Conservation (phyloP, 805 yeast species). For the Starmerella floricola region DNA sequence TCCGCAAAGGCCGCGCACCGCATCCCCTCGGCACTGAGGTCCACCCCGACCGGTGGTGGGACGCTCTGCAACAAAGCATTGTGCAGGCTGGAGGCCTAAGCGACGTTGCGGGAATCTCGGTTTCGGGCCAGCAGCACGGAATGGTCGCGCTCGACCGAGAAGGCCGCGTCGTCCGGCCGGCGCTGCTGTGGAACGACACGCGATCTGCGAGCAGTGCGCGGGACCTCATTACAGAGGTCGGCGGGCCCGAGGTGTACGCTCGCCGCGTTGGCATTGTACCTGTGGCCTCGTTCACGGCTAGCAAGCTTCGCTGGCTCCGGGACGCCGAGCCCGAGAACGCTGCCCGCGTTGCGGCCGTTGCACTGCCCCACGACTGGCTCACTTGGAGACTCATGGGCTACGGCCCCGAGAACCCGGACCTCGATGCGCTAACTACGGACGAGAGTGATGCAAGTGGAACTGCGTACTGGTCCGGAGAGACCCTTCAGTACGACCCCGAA, state of each 20-base stretch:
- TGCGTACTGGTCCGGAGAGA: slow-evolving; percentile 22
- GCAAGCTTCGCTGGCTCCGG: slow-evolving; percentile 22
- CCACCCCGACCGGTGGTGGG: slow-evolving; percentile 22
- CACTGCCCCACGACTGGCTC: slow-evolving; percentile 24
- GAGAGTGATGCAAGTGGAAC: slow-evolving; percentile 24
- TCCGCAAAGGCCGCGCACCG: slow-evolving; percentile 16
- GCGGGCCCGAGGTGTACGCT: slow-evolving; percentile 22
- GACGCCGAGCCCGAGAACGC: slow-evolving; percentile 23
- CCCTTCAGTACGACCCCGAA: slow-evolving; percentile 17
- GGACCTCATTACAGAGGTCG: slow-evolving; percentile 19
- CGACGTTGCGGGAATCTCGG: slow-evolving; percentile 21
- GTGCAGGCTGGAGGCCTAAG: slow-evolving; percentile 20
- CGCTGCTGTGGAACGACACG: slow-evolving; percentile 23
- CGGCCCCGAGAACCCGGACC: slow-evolving; percentile 20
- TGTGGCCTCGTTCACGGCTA: slow-evolving; percentile 23
- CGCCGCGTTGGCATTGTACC: slow-evolving; percentile 23
- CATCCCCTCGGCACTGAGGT: slow-evolving; percentile 24
- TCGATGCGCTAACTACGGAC: slow-evolving; percentile 22
- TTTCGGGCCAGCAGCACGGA: slow-evolving; percentile 25
- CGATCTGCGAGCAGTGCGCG: slow-evolving; percentile 21
- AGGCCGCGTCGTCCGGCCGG: slow-evolving; percentile 21
- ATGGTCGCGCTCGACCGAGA: slow-evolving; percentile 17
- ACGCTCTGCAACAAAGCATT: slow-evolving; percentile 18
- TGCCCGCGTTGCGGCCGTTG: slow-evolving; percentile 19
- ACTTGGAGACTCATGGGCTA: slow-evolving; percentile 23